These are phyloP conservation scores for Blastomyces percursus DNA, from an alignment of 2,329 filamentous ascomycete species.

Conservation along the genomic window DNA sequence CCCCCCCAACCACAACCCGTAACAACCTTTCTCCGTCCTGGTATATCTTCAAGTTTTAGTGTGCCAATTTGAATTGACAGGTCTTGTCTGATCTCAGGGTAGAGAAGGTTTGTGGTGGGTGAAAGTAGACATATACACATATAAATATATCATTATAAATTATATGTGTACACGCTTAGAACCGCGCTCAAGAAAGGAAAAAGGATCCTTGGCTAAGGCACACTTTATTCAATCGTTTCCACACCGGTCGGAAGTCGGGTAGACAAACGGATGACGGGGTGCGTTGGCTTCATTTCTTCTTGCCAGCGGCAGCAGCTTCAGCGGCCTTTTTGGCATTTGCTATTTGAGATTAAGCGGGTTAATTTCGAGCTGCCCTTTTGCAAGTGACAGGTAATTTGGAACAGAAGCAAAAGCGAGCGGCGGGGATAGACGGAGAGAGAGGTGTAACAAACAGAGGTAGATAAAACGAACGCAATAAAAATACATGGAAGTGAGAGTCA, in stretches of 20 bases:
- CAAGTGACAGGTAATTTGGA: background rate
- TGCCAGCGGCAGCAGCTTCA: background rate
- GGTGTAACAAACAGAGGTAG: constrained; percentile 1
- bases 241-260: background rate
- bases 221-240: background rate
- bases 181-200: background rate
- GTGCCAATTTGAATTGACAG: background rate
- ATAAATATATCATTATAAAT: background rate
- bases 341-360: background rate
- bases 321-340: constrained; percentile 13
- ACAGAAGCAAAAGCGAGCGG: background rate
- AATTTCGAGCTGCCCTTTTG: background rate
- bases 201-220: background rate
- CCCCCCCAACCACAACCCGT: background rate
- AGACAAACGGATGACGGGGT: background rate
- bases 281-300: background rate
- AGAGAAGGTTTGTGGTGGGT: background rate
- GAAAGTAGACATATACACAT: background rate
- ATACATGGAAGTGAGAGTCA: background rate
- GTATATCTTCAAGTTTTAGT: background rate
- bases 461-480: background rate
- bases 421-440: background rate
- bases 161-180: background rate
- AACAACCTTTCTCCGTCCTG: background rate
- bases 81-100: constrained; percentile 5